Percentiles rank a stretch among this genome's conserved stretches.
Evolutionary conservation across 805 yeast species (phyloP).

Genomic region (Cephaloascus fragrans): DNA sequence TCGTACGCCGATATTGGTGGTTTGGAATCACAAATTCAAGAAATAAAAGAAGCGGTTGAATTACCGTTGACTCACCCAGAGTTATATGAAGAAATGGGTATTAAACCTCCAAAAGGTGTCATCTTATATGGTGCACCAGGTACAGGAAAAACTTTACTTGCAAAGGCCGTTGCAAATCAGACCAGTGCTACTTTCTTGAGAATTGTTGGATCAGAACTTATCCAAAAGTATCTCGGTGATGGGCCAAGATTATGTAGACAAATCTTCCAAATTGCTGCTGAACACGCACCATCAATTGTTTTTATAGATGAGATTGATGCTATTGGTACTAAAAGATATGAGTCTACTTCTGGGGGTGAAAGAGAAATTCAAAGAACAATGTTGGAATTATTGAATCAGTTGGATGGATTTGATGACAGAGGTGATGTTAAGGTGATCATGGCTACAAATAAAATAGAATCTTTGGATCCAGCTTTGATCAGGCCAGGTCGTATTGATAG

Average conservation of each 20-base stretch:
- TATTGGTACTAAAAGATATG: constrained; percentile 96
- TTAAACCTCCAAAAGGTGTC: constrained; percentile 97
- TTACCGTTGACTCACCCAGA: constrained; percentile 95
- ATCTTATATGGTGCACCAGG: constrained; percentile 97
- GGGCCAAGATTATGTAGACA: constrained; percentile 95
- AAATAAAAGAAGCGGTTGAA: constrained; percentile 95
- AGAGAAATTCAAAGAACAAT: constrained; percentile 96
- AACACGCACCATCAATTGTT: constrained; percentile 96
- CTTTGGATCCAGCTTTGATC: constrained; percentile 89
- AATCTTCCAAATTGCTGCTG: constrained; percentile 92
- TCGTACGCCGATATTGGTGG: constrained; percentile 97
- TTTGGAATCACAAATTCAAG: constrained; percentile 90
- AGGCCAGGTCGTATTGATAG: constrained; percentile 98
- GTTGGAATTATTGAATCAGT: constrained; percentile 90
- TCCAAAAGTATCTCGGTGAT: constrained; percentile 95
- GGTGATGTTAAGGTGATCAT: constrained; percentile 96
- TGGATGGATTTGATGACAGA: constrained; percentile 95
- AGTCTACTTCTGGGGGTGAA: constrained; percentile 88
- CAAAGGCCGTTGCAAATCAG: constrained; percentile 97
- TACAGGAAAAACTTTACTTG: constrained; percentile 91
- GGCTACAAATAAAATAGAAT: constrained; percentile 95
- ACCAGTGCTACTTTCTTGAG: constrained; percentile 93
- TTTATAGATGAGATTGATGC: constrained; percentile 99
- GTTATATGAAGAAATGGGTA: constrained; percentile 96
- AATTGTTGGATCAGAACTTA: constrained; percentile 93